Evolutionary conservation across 805 yeast species (phyloP).

Genomic region (Candida hungchunana): DNA sequence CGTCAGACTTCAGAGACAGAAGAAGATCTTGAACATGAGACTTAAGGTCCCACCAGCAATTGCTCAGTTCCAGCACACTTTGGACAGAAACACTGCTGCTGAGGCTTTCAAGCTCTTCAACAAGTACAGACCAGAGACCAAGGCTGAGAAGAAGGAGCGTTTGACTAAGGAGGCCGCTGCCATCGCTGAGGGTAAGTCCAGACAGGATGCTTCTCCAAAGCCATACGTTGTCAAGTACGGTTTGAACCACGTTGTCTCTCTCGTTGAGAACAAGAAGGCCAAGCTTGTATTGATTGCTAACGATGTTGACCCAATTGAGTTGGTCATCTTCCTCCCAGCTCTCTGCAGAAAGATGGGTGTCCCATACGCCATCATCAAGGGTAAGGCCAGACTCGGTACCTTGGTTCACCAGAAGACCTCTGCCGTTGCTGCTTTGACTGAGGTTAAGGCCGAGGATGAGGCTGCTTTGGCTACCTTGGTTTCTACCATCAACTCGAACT

Average conservation of each 20-base stretch:
- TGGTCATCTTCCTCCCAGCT: conserved; percentile 96
- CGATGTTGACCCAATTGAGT: conserved; percentile 99
- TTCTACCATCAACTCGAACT: conserved; percentile 91
- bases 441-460: conserved; percentile 91
- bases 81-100: conserved; percentile 98
- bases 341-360: conserved; percentile 99
- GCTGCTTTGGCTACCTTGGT: conserved; percentile 83
- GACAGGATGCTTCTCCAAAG: conserved; percentile 94
- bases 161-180: conserved; percentile 98
- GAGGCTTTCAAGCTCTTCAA: conserved; percentile 95
- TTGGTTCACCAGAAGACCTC: conserved; percentile 97
- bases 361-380: conserved; percentile 97
- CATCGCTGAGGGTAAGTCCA: conserved; percentile 95
- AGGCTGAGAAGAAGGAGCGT: conserved; percentile 98
- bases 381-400: conserved; percentile 98
- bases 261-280: conserved; percentile 98
- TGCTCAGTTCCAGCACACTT: conserved; percentile 91
- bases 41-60: conserved; percentile 98
- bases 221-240: conserved; percentile 98
- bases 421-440: conserved; percentile 95
- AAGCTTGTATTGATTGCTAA: conserved; percentile 95
- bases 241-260: conserved; percentile 97
- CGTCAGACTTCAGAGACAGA: conserved; percentile 98
- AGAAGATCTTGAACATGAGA: conserved; percentile 92
- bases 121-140: conserved; percentile 99